A percentile compares a stretch with the other conserved stretches of the same genome.
Evolutionary conservation across 306 rosid species (phyloP).

Genomic region (Styphnolobium japonicum): DNA sequence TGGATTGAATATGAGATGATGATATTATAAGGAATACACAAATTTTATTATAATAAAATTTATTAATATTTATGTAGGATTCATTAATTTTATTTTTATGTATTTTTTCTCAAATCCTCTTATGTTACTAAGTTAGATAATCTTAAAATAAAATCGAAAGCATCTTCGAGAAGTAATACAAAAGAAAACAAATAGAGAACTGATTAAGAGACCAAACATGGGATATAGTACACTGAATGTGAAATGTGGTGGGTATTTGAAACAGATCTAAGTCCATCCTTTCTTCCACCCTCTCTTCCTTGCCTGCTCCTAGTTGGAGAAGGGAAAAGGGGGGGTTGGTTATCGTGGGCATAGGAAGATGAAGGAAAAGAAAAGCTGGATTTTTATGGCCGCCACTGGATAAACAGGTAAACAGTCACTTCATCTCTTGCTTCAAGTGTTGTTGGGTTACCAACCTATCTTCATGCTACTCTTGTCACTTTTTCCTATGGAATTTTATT

Average conservation of each 20-base stretch:
- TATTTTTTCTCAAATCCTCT: no score
- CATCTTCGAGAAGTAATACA: no score
- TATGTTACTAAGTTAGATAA: no score
- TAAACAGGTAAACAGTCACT: neutral
- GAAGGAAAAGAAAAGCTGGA: neutral
- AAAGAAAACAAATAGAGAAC: neutral
- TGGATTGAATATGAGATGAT: no score
- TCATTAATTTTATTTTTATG: no score
- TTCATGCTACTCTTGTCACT: neutral
- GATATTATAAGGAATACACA: no score
- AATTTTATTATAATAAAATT: no score
- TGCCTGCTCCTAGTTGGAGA: neutral
- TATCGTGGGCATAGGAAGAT: neutral
- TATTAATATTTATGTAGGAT: no score
- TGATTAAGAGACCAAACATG: neutral
- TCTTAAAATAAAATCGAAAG: no score
- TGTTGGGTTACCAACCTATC: neutral
- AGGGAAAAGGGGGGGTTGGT: neutral
- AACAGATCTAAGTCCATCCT: neutral
- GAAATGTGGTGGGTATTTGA: neutral
- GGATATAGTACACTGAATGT: neutral
- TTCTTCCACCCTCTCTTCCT: neutral
- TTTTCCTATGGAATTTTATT: neutral
- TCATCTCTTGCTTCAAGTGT: neutral
- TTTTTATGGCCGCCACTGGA: neutral